Percentiles rank a stretch among this genome's conserved stretches.
Evolutionary conservation across 495 filamentous ascomycete genomes (phyloP).

Genomic region (Penicillium flavigenum): DNA sequence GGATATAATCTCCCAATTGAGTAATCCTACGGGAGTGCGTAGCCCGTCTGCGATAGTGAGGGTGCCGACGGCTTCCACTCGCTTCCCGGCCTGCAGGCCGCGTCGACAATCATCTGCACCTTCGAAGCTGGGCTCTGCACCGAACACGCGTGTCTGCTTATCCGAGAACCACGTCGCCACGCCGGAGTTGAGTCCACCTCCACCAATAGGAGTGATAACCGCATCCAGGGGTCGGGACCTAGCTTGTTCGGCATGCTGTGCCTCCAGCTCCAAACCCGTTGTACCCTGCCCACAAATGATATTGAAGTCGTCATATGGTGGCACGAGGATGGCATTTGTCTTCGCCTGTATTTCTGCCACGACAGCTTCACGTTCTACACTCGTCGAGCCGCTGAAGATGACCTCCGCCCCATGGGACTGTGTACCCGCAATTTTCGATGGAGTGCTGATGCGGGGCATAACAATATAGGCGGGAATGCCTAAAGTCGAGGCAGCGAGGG

Average conservation of each 20-base stretch:
- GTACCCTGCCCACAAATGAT: constrained; percentile 94
- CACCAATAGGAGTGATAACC: constrained; percentile 82
- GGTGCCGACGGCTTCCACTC: constrained; percentile 65
- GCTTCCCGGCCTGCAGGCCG: constrained; percentile 59
- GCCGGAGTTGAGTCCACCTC: constrained; percentile 85
- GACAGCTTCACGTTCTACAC: constrained; percentile 76
- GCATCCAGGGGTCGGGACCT: constrained; percentile 57
- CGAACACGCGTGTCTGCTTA: constrained; percentile 71
- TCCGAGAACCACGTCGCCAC: constrained; percentile 72
- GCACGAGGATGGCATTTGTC: constrained; percentile 75
- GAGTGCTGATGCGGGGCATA: constrained; percentile 82
- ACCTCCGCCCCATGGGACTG: constrained; percentile 72
- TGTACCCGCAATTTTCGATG: constrained; percentile 84
- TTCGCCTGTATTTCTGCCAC: constrained; percentile 61
- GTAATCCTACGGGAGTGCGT: constrained; percentile 74
- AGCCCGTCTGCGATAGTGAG: constrained; percentile 90
- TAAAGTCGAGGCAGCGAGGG: constrained; percentile 73
- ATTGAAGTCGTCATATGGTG: constrained; percentile 88
- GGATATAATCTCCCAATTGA: constrained; percentile 80
- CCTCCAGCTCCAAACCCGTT: constrained; percentile 75
- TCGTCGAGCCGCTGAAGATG: constrained; percentile 78
- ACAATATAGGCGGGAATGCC: constrained; percentile 74
- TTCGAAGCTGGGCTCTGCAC: constrained; percentile 83
- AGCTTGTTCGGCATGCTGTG: constrained; percentile 56
- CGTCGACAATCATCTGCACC: constrained; percentile 80